phyloP scores from a whole-genome alignment of 2,329 filamentous ascomycete species.

The Calonectria honghensis region DNA sequence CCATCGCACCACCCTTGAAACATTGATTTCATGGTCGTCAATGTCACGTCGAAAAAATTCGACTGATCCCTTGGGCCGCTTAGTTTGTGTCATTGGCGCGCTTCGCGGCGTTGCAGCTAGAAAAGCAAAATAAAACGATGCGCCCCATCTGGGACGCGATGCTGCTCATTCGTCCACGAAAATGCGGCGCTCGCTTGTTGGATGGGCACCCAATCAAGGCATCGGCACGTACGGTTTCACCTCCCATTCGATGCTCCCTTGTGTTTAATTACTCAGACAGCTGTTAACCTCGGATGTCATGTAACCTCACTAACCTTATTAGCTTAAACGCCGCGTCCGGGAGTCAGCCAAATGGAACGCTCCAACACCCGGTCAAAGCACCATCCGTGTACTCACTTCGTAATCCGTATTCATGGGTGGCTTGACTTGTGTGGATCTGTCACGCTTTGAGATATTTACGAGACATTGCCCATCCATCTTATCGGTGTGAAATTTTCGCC shows the following conservation, averaged over 20 bases:
- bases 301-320: constrained; percentile 23
- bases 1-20: constrained; percentile 5
- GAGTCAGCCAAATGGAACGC: background rate
- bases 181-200: background rate
- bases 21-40: background rate
- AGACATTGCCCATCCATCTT: background rate
- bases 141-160: background rate
- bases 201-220: background rate
- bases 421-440: background rate
- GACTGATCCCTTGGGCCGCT: background rate
- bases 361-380: background rate
- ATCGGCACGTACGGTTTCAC: background rate
- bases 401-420: background rate
- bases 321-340: constrained; percentile 7
- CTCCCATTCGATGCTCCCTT: background rate
- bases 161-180: background rate
- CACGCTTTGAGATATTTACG: background rate
- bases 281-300: background rate
- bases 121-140: background rate
- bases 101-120: background rate
- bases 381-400: background rate
- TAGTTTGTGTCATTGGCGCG: constrained; percentile 2
- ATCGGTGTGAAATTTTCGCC: background rate
- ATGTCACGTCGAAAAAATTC: constrained; percentile 12
- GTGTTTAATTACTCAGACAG: constrained; percentile 1